These are phyloP conservation scores for Aspergillus calidoustus DNA, from an alignment of 2,329 filamentous ascomycete genomes.

Conservation along the genomic window DNA sequence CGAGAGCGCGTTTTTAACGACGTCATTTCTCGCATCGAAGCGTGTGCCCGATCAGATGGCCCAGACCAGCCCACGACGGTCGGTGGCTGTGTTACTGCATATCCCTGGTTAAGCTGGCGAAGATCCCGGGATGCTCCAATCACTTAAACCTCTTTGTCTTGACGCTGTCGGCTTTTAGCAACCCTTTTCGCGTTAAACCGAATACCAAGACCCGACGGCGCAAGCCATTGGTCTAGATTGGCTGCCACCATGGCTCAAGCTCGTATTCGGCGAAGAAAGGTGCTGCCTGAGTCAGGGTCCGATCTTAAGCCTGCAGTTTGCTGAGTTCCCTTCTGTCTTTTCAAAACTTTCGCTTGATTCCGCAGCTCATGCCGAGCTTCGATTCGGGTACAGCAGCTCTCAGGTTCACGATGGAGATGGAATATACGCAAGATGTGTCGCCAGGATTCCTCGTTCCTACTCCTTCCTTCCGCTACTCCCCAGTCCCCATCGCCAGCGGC, in stretches of 20 bases:
- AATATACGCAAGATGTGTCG: not conserved
- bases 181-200: not conserved
- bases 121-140: not conserved
- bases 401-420: not conserved
- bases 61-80: not conserved
- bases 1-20: too few species aligned
- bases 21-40: not conserved
- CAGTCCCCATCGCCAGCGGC: not conserved
- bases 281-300: slow-evolving; percentile 1
- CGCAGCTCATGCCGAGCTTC: not conserved
- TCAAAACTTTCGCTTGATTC: not conserved
- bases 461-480: not conserved
- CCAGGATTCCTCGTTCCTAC: not conserved
- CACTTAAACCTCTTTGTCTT: not conserved
- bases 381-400: not conserved
- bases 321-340: not conserved
- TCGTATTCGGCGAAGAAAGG: slow-evolving; percentile 7
- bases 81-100: not conserved
- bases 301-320: not conserved
- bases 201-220: not conserved
- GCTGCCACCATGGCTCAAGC: not conserved
- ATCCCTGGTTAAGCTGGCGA: not conserved
- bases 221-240: slow-evolving; percentile 4
- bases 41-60: too few species aligned
- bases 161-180: not conserved